A percentile compares a stretch with the other conserved stretches of the same genome.
Evolutionary conservation across 108 stramenopile genomes (phyloP).

Genomic region (Licmophora abbreviata): DNA sequence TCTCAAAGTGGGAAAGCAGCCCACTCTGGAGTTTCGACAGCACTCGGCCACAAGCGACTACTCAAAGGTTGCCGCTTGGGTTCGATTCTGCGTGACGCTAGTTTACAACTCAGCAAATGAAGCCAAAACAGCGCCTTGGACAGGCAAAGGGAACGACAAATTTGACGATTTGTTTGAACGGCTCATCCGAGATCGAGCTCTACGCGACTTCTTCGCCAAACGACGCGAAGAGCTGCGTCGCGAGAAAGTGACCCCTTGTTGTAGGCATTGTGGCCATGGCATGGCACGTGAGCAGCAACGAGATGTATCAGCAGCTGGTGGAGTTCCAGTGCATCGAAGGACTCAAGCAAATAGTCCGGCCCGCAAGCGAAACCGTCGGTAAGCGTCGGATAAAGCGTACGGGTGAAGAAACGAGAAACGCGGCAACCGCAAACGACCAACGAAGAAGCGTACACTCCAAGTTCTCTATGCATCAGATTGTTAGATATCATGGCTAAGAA

Average conservation of each 20-base stretch:
- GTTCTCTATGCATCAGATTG: too few species aligned
- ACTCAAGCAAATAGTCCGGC: too few species aligned
- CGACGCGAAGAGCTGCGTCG: conserved; percentile 14
- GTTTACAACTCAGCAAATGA: conserved; percentile 26
- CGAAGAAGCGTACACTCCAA: too few species aligned
- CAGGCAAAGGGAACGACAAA: conserved; percentile 19
- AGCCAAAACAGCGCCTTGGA: conserved; percentile 17
- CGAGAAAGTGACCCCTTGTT: conserved; percentile 7
- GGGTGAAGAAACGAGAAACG: too few species aligned
- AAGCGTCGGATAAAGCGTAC: too few species aligned
- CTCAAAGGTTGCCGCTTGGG: conserved; percentile 37
- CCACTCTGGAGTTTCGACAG: conserved; percentile 62
- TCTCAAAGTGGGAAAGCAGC: conserved; percentile 27
- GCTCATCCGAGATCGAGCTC: conserved; percentile 42
- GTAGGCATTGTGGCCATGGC: conserved; percentile 3
- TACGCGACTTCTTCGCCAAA: conserved; percentile 22
- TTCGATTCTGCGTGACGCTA: conserved; percentile 41
- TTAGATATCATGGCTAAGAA: too few species aligned
- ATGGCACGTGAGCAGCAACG: neutral
- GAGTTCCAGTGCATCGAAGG: too few species aligned
- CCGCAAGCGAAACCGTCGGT: too few species aligned
- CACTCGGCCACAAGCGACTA: conserved; percentile 44
- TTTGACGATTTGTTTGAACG: conserved; percentile 47
- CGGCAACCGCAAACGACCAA: too few species aligned
- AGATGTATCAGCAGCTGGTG: too few species aligned